phyloP scores from a whole-genome alignment of 768 basidiomycete genomes.

The Russula foetens region DNA sequence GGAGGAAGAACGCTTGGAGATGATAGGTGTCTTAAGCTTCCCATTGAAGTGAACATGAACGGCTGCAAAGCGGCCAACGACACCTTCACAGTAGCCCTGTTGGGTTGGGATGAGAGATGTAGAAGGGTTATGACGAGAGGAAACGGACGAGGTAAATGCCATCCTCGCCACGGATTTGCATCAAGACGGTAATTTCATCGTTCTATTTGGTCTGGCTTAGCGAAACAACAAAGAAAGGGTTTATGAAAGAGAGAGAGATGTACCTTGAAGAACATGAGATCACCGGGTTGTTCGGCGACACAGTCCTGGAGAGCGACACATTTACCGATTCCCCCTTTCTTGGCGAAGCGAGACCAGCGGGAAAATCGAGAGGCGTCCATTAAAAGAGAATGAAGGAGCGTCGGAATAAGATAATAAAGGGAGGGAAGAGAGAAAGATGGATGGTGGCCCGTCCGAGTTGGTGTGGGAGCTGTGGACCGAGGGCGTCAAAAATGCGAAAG shows the following conservation, averaged over 20 bases:
- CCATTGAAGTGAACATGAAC: conserved; percentile 58
- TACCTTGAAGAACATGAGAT: conserved; percentile 85
- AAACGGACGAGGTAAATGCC: conserved; percentile 54
- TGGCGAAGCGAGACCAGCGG: conserved; percentile 79
- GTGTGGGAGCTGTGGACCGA: neutral
- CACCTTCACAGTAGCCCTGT: conserved; percentile 82
- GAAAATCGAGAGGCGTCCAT: conserved; percentile 71
- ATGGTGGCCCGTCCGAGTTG: too few species aligned
- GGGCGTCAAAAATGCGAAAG: too few species aligned
- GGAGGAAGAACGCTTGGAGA: conserved; percentile 53
- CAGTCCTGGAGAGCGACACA: conserved; percentile 70
- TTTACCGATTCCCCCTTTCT: conserved; percentile 77
- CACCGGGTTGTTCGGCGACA: conserved; percentile 61
- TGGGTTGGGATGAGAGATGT: neutral
- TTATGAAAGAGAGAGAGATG: conserved; percentile 23
- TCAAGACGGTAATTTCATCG: conserved; percentile 71
- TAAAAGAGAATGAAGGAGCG: neutral
- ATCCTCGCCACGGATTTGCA: conserved; percentile 52
- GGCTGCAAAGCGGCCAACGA: conserved; percentile 68
- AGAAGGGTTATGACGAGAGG: neutral
- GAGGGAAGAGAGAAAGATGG: neutral
- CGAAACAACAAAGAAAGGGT: neutral
- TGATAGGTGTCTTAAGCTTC: conserved; percentile 72
- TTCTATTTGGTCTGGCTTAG: conserved; percentile 35
- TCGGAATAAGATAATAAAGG: neutral